These are phyloP conservation scores for Talinum fruticosum DNA, from an alignment of 148 eudicot genomes.

Conservation along the genomic window DNA sequence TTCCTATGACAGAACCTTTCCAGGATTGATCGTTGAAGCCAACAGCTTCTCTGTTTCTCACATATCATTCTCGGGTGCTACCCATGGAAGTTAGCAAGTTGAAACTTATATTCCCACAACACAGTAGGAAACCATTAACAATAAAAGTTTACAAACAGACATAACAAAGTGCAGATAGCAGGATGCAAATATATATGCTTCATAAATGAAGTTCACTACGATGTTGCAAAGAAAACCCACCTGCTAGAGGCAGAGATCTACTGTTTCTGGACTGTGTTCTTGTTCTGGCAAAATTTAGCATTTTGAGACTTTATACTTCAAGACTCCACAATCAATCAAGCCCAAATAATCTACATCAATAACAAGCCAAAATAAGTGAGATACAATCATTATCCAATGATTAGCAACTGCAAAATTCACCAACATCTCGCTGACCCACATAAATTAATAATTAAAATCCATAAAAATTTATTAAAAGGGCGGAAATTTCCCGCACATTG, in stretches of 20 bases:
- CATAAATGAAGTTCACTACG: background rate
- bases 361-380: background rate
- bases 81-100: no score
- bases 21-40: background rate
- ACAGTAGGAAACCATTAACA: no score
- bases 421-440: background rate
- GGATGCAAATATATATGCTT: background rate
- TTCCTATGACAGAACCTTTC: background rate
- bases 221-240: constrained; percentile 16
- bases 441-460: background rate
- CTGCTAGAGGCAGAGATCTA: constrained; percentile 27
- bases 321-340: constrained; percentile 11
- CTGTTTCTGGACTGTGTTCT: constrained; percentile 26
- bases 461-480: background rate
- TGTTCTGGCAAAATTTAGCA: constrained; percentile 15
- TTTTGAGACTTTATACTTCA: constrained; percentile 10
- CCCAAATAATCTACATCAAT: constrained; percentile 6
- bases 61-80: no score
- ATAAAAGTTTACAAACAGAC: background rate
- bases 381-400: background rate
- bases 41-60: background rate
- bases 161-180: background rate
- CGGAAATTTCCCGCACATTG: background rate
- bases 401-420: background rate
- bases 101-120: no score